Base-by-base conservation (phyloP, 176 grass and related monocot genomes). In the Lolium rigidum region DNA sequence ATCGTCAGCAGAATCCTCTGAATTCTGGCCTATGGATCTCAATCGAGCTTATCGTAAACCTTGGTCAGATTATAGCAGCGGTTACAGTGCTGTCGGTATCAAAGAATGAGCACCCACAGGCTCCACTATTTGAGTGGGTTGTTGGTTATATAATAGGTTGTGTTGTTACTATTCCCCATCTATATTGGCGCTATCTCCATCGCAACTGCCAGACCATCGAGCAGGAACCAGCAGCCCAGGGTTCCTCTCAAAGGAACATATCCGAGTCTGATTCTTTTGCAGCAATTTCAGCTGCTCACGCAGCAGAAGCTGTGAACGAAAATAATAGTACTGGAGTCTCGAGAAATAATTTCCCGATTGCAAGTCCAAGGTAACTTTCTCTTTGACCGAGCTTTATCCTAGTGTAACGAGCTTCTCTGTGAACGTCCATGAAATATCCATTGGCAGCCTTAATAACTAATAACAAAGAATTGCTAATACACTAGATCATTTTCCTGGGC, bases 11-110 rank as follows among this genome's bases (percentile, higher is more conserved):
- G 70, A 95, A 90, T 71, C 96, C 91, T 85, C 60, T 98, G 81
- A 98, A 98, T 85, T 98, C 96, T 84, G 91, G 90, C 55, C 77
- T 98, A n/a, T 98, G 96, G 91, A 98, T 98, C 79, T 94, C 93
- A 76, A 56, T 94, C 46, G 93, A 98, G 81, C 86, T 95, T 87
- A 77, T 88, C 31, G 93, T 95, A 74, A 95, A 86, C 52, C 2
- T 91, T 74, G 82, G 84, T 65, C 96, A 95, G 90, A 94, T 98
- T 90, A 83, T 94, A 86, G 88, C 96, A 79, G 93, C 92, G 83
- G 62, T 83, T 79, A 74, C 84, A 74, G 93, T 98, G 25, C 84
- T 98, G 1, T 94, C 88, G 5, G 69, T 94, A 41, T 98, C 96
- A 81, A 92, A 79, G 83, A 56, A 94, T 16, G 93, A 98, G 51